These are phyloP conservation scores for Zanthoxylum bungeanum DNA, from an alignment of 345 rosid genomes.

Conservation along the genomic window DNA sequence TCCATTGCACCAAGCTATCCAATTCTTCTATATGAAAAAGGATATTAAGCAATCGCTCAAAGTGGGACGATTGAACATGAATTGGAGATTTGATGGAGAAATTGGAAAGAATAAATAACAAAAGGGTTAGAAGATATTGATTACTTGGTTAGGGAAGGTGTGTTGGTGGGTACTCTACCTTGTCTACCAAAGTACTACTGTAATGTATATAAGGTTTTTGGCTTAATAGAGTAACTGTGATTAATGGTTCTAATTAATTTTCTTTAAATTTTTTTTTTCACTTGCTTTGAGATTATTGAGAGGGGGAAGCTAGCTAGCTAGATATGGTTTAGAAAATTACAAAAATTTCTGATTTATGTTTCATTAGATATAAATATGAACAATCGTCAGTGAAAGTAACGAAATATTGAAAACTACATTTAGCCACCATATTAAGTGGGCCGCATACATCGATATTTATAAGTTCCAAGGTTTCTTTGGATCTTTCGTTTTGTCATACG, in stretches of 20 bases:
- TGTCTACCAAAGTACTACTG: constrained; percentile 26
- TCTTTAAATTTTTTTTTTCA: constrained; percentile 2
- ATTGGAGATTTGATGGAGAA: constrained; percentile 7
- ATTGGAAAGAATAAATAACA: background rate
- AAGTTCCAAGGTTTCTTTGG: too few species aligned
- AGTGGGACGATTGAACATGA: background rate
- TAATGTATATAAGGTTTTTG: constrained; percentile 8
- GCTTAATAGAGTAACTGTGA: constrained; percentile 3
- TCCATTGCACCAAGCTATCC: constrained; percentile 31
- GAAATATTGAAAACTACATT: too few species aligned
- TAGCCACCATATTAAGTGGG: too few species aligned
- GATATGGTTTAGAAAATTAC: constrained; percentile 6
- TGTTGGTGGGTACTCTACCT: constrained; percentile 42
- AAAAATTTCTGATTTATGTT: too few species aligned
- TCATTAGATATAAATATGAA: too few species aligned
- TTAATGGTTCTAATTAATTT: constrained; percentile 8
- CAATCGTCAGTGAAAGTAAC: too few species aligned
- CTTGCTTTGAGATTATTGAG: background rate
- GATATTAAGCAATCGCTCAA: background rate
- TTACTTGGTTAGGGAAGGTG: constrained; percentile 32
- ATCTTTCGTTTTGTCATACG: too few species aligned
- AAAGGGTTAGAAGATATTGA: constrained; percentile 6
- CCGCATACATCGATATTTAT: too few species aligned
- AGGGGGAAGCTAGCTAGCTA: too few species aligned
- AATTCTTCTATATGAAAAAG: background rate